Conservation (phyloP, 75 land plant genomes). For the Azolla pinnata region DNA sequence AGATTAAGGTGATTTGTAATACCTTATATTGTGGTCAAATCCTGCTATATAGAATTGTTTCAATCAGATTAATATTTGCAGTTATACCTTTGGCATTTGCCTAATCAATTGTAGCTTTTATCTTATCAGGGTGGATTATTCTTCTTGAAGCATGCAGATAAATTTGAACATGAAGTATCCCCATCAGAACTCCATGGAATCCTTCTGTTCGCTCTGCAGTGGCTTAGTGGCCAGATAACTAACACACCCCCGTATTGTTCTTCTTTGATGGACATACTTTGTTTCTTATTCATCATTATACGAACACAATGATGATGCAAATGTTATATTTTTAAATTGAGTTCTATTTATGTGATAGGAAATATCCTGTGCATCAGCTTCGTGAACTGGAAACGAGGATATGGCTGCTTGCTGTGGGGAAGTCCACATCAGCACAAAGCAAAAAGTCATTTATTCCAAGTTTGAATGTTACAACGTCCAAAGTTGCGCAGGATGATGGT, state of each 20-base stretch:
- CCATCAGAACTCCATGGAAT: constrained; percentile 80
- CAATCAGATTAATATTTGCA: too few relatives aligned
- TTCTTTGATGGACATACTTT: not conserved
- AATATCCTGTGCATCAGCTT: constrained; percentile 81
- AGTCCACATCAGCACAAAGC: constrained; percentile 54
- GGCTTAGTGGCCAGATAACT: constrained; percentile 90
- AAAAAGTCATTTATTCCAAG: constrained; percentile 6
- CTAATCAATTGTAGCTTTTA: too few relatives aligned
- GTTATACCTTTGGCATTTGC: too few relatives aligned
- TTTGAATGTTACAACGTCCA: not conserved
- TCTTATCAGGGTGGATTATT: constrained; percentile 79
- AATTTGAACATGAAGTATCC: constrained; percentile 73
- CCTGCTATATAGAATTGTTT: too few relatives aligned
- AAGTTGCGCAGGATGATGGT: constrained; percentile 16
- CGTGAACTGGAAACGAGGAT: constrained; percentile 95
- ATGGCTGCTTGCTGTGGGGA: constrained; percentile 95
- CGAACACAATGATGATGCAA: too few relatives aligned
- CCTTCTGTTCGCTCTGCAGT: constrained; percentile 77
- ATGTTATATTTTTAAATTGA: too few relatives aligned
- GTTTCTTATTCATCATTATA: not conserved
- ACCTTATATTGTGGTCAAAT: not conserved
- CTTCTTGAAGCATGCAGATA: constrained; percentile 92
- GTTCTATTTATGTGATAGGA: constrained; percentile 33
- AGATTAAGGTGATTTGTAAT: constrained; percentile 17
- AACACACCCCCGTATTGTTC: constrained; percentile 51